These are phyloP conservation scores for Huntiella moniliformis DNA, from an alignment of 2,329 filamentous ascomycete genomes.

Conservation along the genomic window DNA sequence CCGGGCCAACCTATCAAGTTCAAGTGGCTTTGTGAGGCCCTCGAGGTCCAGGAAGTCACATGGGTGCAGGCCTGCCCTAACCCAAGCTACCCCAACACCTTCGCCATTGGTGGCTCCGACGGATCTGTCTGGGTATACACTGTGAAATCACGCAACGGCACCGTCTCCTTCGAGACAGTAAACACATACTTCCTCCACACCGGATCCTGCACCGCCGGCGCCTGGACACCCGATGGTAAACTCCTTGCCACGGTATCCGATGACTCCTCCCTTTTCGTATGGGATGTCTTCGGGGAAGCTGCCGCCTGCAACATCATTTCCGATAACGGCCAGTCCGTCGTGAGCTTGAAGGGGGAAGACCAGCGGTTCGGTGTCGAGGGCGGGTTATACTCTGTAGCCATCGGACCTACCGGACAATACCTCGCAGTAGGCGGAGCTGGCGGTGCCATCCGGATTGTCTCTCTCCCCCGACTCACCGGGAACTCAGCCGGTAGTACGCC, in stretches of 20 bases:
- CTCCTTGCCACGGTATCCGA: slow-evolving; percentile 78
- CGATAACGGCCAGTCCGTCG: slow-evolving; percentile 43
- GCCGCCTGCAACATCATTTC: slow-evolving; percentile 34
- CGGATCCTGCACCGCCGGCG: slow-evolving; percentile 65
- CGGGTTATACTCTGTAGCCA: slow-evolving; percentile 70
- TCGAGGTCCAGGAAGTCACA: slow-evolving; percentile 90
- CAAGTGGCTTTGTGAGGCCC: slow-evolving; percentile 53
- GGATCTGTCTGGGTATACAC: slow-evolving; percentile 92
- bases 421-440: slow-evolving; percentile 76
- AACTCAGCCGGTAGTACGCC: slow-evolving; percentile 21
- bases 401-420: slow-evolving; percentile 62
- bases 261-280: slow-evolving; percentile 76
- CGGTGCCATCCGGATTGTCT: slow-evolving; percentile 69
- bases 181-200: slow-evolving; percentile 90
- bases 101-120: slow-evolving; percentile 77
- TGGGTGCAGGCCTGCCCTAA: slow-evolving; percentile 68
- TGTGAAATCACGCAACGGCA: slow-evolving; percentile 46
- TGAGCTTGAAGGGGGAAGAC: slow-evolving; percentile 62
- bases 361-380: slow-evolving; percentile 85
- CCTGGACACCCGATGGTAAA: slow-evolving; percentile 76
- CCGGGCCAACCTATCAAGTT: slow-evolving; percentile 29
- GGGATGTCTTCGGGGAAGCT: slow-evolving; percentile 73
- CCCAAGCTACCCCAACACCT: slow-evolving; percentile 51
- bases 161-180: slow-evolving; percentile 54
- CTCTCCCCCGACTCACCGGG: slow-evolving; percentile 48